Evolutionary conservation across 2,329 filamentous ascomycete species (phyloP).

Genomic region (Tolypocladium pustulatum): DNA sequence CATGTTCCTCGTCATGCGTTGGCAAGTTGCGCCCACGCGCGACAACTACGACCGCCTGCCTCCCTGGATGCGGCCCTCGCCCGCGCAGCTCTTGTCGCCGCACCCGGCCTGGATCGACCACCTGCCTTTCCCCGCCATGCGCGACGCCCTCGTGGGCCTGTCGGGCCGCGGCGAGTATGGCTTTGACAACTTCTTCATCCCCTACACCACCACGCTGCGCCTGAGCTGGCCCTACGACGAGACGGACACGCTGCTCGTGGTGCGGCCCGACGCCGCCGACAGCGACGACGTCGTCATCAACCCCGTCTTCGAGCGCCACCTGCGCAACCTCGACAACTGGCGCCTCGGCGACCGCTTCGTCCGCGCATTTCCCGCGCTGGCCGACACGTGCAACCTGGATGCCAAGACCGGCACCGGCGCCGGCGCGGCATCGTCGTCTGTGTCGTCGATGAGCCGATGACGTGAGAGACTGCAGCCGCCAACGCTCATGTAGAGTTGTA

Average conservation of each 20-base stretch:
- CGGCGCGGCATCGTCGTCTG: not conserved
- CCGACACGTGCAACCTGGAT: conserved; percentile 18
- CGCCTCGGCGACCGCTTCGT: conserved; percentile 61
- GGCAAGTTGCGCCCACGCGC: conserved; percentile 69
- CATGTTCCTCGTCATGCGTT: conserved; percentile 82
- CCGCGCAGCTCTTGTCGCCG: conserved; percentile 52
- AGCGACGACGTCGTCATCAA: conserved; percentile 63
- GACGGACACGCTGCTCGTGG: conserved; percentile 55
- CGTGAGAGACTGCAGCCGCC: not conserved
- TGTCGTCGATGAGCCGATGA: not conserved
- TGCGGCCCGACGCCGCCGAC: conserved; percentile 26
- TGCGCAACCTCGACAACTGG: conserved; percentile 72
- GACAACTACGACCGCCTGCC: conserved; percentile 74
- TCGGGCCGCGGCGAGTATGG: conserved; percentile 40
- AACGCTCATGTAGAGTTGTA: not conserved
- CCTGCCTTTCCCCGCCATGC: conserved; percentile 68
- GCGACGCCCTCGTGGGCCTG: conserved; percentile 50
- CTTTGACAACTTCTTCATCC: conserved; percentile 76
- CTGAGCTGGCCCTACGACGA: conserved; percentile 80
- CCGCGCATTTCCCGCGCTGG: conserved; percentile 45
- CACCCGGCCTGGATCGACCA: conserved; percentile 81
- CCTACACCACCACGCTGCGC: conserved; percentile 64
- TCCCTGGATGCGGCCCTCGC: conserved; percentile 57
- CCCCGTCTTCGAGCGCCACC: conserved; percentile 73
- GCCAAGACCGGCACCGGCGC: not conserved